Conservation (phyloP, 257 asterid genomes). For the Plantago ovata region DNA sequence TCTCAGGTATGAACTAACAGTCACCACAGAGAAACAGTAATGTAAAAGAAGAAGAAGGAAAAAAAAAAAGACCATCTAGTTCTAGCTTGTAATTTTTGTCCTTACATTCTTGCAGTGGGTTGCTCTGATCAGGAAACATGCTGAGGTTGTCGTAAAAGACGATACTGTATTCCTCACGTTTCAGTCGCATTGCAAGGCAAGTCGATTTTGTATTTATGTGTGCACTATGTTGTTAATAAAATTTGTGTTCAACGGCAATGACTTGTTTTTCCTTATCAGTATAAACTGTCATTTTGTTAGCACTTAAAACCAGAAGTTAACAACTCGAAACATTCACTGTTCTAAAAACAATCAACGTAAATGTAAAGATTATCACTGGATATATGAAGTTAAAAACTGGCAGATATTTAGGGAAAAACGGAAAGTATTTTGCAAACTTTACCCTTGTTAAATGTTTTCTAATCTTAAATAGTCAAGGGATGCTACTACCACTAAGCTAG, state of each 20-base stretch:
- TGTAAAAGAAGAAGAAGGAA: conserved; percentile 10
- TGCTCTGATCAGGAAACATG: conserved; percentile 88
- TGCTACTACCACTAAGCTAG: too few species aligned
- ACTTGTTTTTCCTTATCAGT: neutral
- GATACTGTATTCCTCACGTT: conserved; percentile 70
- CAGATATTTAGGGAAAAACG: too few species aligned
- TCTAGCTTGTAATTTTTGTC: conserved; percentile 14
- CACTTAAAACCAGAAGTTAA: too few species aligned
- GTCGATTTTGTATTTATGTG: conserved; percentile 18
- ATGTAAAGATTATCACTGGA: too few species aligned
- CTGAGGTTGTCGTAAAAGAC: conserved; percentile 71
- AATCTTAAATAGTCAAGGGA: too few species aligned
- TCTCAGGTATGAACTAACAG: conserved; percentile 63
- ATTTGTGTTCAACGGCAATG: neutral
- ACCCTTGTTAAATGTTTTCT: too few species aligned
- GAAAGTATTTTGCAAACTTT: too few species aligned
- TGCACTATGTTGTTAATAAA: conserved; percentile 9
- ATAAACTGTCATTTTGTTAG: too few species aligned
- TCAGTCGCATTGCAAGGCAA: conserved; percentile 89
- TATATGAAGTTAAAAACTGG: too few species aligned
- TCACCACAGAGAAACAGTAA: neutral
- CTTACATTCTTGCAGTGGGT: conserved; percentile 75
- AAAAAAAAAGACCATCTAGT: neutral
- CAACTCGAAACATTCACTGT: too few species aligned
- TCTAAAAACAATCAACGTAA: too few species aligned